These are phyloP conservation scores for Tuber calosporum DNA, from an alignment of 495 filamentous ascomycete genomes.

Conservation along the genomic window DNA sequence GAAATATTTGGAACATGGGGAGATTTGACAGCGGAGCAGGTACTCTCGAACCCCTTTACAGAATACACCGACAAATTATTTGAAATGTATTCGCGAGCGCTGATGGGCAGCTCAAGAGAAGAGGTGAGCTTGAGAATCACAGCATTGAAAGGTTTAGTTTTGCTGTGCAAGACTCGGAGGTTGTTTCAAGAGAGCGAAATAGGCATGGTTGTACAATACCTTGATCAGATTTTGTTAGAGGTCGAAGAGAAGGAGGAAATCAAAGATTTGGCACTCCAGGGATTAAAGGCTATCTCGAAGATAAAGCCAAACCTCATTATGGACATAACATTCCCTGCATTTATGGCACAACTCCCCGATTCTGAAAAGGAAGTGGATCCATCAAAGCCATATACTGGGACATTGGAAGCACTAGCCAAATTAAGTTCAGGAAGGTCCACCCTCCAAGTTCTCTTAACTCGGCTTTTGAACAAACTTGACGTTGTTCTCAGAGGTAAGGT, in stretches of 20 bases:
- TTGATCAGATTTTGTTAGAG: slow-evolving; percentile 59
- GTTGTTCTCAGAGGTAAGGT: slow-evolving; percentile 52
- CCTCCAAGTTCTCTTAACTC: slow-evolving; percentile 62
- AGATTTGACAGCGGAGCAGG: slow-evolving; percentile 36
- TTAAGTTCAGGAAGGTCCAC: slow-evolving; percentile 58
- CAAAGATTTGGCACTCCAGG: slow-evolving; percentile 58
- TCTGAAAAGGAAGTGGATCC: slow-evolving; percentile 46
- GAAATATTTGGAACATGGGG: slow-evolving; percentile 55
- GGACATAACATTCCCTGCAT: slow-evolving; percentile 64
- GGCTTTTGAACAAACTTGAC: slow-evolving; percentile 60
- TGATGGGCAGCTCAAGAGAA: slow-evolving; percentile 56
- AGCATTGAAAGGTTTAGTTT: slow-evolving; percentile 55
- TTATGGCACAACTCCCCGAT: slow-evolving; percentile 64
- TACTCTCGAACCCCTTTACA: slow-evolving; percentile 49
- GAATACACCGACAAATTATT: slow-evolving; percentile 58
- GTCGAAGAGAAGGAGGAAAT: slow-evolving; percentile 53
- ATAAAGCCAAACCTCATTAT: slow-evolving; percentile 61
- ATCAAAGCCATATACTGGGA: slow-evolving; percentile 48
- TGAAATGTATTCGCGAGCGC: slow-evolving; percentile 54
- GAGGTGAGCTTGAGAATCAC: slow-evolving; percentile 60
- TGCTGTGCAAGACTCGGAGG: slow-evolving; percentile 51
- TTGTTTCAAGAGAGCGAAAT: slow-evolving; percentile 60
- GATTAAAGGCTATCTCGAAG: slow-evolving; percentile 58
- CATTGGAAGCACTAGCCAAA: slow-evolving; percentile 61
- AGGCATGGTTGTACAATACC: slow-evolving; percentile 57